A percentile compares a stretch with the other conserved stretches of the same genome.
These are phyloP conservation scores for Eucalyptus sp. DNA, from an alignment of 345 rosid species.

Conservation along the genomic window DNA sequence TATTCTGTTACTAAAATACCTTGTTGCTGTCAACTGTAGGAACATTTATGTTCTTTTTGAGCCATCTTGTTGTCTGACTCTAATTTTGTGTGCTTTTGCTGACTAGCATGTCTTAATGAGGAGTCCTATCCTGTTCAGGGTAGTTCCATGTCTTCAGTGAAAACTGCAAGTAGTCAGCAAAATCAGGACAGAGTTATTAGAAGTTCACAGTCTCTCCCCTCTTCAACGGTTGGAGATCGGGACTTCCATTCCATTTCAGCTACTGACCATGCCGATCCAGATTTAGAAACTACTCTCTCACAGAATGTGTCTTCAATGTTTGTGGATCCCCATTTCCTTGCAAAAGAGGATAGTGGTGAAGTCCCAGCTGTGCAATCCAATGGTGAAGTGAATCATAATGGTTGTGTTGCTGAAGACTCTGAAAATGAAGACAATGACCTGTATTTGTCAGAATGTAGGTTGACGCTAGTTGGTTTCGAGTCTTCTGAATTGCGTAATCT, in stretches of 20 bases:
- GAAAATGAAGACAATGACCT: slow-evolving; percentile 71
- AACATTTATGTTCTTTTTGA: neutral
- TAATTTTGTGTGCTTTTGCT: slow-evolving; percentile 16
- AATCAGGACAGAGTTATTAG: slow-evolving; percentile 34
- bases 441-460: slow-evolving; percentile 81
- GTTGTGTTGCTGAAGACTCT: slow-evolving; percentile 65
- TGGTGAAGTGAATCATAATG: slow-evolving; percentile 31
- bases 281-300: slow-evolving; percentile 64
- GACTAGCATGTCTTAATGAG: slow-evolving; percentile 84
- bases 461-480: slow-evolving; percentile 78
- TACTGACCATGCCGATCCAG: slow-evolving; percentile 43
- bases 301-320: slow-evolving; percentile 49
- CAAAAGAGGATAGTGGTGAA: slow-evolving; percentile 25
- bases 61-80: slow-evolving; percentile 3
- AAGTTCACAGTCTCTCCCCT: slow-evolving; percentile 14
- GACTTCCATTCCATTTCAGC: slow-evolving; percentile 17
- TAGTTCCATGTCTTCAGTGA: slow-evolving; percentile 26
- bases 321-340: slow-evolving; percentile 24
- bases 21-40: neutral
- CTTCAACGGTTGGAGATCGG: slow-evolving; percentile 32
- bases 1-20: neutral
- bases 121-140: slow-evolving; percentile 71
- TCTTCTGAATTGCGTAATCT: slow-evolving; percentile 71
- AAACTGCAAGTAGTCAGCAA: slow-evolving; percentile 28
- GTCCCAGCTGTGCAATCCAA: slow-evolving; percentile 18